These are phyloP conservation scores for Ceratobasidium sp. DNA, from an alignment of 1,284 basidiomycete species.

Conservation along the genomic window DNA sequence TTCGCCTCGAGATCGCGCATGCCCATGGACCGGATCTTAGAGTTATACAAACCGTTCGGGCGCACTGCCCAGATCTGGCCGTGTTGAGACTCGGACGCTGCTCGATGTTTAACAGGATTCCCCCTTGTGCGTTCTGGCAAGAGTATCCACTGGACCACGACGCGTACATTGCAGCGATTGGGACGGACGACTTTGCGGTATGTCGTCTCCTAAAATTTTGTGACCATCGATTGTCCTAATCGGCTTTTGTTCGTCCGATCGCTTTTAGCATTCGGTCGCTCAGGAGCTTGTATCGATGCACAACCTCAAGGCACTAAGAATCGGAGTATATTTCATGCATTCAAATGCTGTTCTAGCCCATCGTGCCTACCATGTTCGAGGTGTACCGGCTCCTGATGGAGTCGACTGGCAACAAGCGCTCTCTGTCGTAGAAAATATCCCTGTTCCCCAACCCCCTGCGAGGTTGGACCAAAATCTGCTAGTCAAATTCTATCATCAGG, in stretches of 20 bases:
- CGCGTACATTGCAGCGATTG: constrained; percentile 26
- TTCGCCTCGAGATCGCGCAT: constrained; percentile 17
- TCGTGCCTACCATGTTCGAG: constrained; percentile 9
- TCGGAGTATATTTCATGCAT: constrained; percentile 29
- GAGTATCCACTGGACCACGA: constrained; percentile 30
- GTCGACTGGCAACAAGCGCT: constrained; percentile 28
- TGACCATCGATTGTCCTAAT: too few relatives aligned
- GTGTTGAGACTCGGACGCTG: constrained; percentile 14
- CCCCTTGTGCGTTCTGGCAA: constrained; percentile 13
- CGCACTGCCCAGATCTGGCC: constrained; percentile 1
- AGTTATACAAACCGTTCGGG: constrained; percentile 17
- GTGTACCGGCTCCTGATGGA: neutral
- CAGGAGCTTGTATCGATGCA: constrained; percentile 5
- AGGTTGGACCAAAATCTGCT: neutral
- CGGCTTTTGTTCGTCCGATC: too few relatives aligned
- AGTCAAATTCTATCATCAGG: constrained; percentile 19
- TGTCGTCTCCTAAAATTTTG: neutral
- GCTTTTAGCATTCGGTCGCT: constrained; percentile 11
- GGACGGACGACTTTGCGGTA: constrained; percentile 35
- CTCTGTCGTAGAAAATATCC: neutral
- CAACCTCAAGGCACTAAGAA: constrained; percentile 3
- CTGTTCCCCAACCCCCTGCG: neutral
- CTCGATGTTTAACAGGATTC: constrained; percentile 29
- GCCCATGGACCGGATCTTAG: constrained; percentile 35
- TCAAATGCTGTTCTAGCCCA: constrained; percentile 18